These are phyloP conservation scores for Globisporangium splendens DNA, from an alignment of 352 stramenopile genomes.

Conservation along the genomic window DNA sequence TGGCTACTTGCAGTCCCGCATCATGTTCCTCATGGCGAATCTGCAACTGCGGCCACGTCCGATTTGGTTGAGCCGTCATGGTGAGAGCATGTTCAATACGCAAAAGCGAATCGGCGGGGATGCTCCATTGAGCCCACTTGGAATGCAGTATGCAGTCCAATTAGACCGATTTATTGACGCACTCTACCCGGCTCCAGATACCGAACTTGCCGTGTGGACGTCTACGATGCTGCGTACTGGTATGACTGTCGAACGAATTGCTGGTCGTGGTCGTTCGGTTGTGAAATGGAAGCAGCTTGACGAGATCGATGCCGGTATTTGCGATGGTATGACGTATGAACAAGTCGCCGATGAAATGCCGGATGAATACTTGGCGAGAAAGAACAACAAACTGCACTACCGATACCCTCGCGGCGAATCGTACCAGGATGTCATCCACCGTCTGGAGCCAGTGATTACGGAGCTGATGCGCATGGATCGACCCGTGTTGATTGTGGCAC, in stretches of 20 bases:
- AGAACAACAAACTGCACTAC: slow-evolving; percentile 89
- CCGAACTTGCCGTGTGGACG: slow-evolving; percentile 93
- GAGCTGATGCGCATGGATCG: slow-evolving; percentile 96
- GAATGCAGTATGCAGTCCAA: slow-evolving; percentile 92
- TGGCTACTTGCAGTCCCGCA: slow-evolving; percentile 81
- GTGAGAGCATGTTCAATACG: slow-evolving; percentile 97
- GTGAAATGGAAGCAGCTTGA: slow-evolving; percentile 92
- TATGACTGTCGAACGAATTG: slow-evolving; percentile 92
- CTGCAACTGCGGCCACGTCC: slow-evolving; percentile 91
- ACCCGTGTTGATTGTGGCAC: slow-evolving; percentile 90
- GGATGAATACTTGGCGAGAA: slow-evolving; percentile 91
- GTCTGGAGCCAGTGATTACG: slow-evolving; percentile 95
- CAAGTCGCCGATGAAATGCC: slow-evolving; percentile 94
- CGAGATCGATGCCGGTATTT: slow-evolving; percentile 96
- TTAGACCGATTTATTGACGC: slow-evolving; percentile 93
- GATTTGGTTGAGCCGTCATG: slow-evolving; percentile 97
- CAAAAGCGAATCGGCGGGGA: slow-evolving; percentile 97
- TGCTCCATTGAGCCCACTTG: slow-evolving; percentile 88
- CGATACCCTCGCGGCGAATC: slow-evolving; percentile 92
- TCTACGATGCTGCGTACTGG: slow-evolving; percentile 94
- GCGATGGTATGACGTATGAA: slow-evolving; percentile 97
- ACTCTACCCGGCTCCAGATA: slow-evolving; percentile 75
- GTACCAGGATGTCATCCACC: slow-evolving; percentile 97
- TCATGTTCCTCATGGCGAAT: slow-evolving; percentile 96
- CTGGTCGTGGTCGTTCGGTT: slow-evolving; percentile 46